Evolutionary conservation across 2,329 filamentous ascomycete genomes (phyloP), one percentile per base, ranked within the genome.

Genomic region (Trichoderma koningiopsis): DNA sequence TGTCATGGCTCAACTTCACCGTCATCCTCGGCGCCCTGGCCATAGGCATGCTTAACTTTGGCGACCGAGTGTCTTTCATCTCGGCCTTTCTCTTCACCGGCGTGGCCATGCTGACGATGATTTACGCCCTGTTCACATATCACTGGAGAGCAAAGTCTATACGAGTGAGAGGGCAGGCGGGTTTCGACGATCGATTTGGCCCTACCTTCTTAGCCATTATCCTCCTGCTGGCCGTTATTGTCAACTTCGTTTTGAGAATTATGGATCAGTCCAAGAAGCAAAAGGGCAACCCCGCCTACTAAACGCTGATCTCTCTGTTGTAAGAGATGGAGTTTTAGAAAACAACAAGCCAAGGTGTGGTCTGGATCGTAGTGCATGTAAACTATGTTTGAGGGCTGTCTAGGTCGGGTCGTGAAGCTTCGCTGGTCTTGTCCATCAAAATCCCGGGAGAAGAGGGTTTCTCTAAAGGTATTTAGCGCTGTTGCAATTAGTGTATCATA

Each of bases 1-100:
- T 99, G 77, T 97, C 94, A 82, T 99, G 96, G 96, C 92, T 99
- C 78, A 99, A 99, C 88, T 98, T 98, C 86, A 97, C 94, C 80
- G 94, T 99, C 78, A 95, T 99, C 82, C 92, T 99, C 71, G 96
- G 96, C 77, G 96, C 96, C 72, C 90, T 99, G 62, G 95, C 96
- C 74, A 93, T 99, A 75, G 96, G 96, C 75, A 94, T 99, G 79
- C 90, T 99, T 77, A 99, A 99, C 86, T 99, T 99, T 76, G 96
- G 96, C 79, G 96, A 99, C 82, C 90, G 90, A 73, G 89, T 97
- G 68, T 95, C 95, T 76, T 96, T 96, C 79, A 97, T 98, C 81
- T 95, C 91, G 71, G 94, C 96, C 68, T 94, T 93, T 65, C 86
- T 97, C 65, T 99, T 99, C 84, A 98, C 96, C 0, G 84, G 94